Evolutionary conservation across 306 rosid species (phyloP).

Genomic region (Glycyrrhiza uralensis): DNA sequence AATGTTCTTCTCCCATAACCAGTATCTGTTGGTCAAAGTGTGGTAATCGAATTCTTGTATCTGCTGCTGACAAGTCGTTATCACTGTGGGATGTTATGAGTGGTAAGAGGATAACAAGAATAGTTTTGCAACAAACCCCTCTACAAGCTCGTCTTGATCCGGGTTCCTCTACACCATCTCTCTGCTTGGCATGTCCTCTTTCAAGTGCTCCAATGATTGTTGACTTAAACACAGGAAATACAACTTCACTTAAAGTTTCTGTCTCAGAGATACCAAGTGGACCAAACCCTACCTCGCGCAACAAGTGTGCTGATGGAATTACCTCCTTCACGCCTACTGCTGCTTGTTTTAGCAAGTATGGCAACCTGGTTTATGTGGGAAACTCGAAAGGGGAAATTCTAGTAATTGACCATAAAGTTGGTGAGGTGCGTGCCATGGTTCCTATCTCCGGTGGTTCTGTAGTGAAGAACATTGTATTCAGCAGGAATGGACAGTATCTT

Average conservation of each 20-base stretch:
- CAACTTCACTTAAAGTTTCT: slow-evolving; percentile 68
- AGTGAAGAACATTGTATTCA: slow-evolving; percentile 83
- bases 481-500: slow-evolving; percentile 86
- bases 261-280: slow-evolving; percentile 53
- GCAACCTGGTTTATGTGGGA: slow-evolving; percentile 81
- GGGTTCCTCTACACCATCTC: slow-evolving; percentile 75
- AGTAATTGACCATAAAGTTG: slow-evolving; percentile 52
- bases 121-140: slow-evolving; percentile 71
- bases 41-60: slow-evolving; percentile 44
- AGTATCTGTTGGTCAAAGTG: slow-evolving; percentile 35
- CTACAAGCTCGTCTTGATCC: slow-evolving; percentile 92
- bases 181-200: slow-evolving; percentile 93
- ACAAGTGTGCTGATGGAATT: slow-evolving; percentile 69
- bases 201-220: slow-evolving; percentile 92
- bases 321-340: slow-evolving; percentile 84
- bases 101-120: slow-evolving; percentile 63
- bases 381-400: slow-evolving; percentile 98
- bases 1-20: slow-evolving; percentile 57
- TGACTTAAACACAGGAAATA: slow-evolving; percentile 68
- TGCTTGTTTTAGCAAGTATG: slow-evolving; percentile 86
- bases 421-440: slow-evolving; percentile 64
- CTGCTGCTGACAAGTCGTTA: slow-evolving; percentile 88
- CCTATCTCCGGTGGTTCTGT: slow-evolving; percentile 80
- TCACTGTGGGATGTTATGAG: slow-evolving; percentile 78
- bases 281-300: slow-evolving; percentile 54